Base-by-base conservation (phyloP, 106 monocot genomes). In the Vanilla planifolia region DNA sequence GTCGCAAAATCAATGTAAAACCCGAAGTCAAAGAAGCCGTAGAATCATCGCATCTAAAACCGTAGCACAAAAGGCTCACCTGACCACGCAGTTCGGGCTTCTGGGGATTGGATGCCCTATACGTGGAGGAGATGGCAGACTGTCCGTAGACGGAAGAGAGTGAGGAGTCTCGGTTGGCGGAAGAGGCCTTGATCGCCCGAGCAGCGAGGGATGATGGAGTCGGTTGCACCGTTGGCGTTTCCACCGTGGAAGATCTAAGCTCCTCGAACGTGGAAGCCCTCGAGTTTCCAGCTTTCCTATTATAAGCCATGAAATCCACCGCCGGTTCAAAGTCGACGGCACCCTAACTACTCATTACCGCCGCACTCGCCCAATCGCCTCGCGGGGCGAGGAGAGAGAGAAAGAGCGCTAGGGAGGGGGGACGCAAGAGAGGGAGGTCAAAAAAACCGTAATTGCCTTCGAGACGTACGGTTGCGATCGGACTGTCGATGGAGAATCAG, bases 151-250 rank as follows among this genome's bases (percentile, higher is more conserved):
- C 85, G 46, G 81, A 90, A 27, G 89, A 85, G 40, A 90, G 61
- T 26, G 89, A 85, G 26, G 89, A 85, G 34, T 82, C 85, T 9
- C 81, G 75, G 48, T 76, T 73, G 24, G 89, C 81, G n/a, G 89
- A 76, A 17, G 89, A 90, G 4, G 78, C 81, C 36, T 73, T 71
- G 61, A 90, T 90, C 55, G 90, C 85, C 81, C 85, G 78, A 6
- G 90, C 90, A 15, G 90, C 90, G 48, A 90, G 72, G 19, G 86
- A 78, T 6, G 70, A 35, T 19, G 76, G 42, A 11, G 77, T 35
- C 50, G 43, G 6, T 21, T 19, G 8, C 56, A 37, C 7, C 66
- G 27, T 8, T 20, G 17, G 29, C 25, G 34, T 19, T 11, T 33
- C 60, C 27, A n/a, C n/a, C 22, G 21, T 8, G n/a, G 27, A 13